phyloP scores from a whole-genome alignment of 2,329 filamentous ascomycete species.

The Escovopsis sp. region DNA sequence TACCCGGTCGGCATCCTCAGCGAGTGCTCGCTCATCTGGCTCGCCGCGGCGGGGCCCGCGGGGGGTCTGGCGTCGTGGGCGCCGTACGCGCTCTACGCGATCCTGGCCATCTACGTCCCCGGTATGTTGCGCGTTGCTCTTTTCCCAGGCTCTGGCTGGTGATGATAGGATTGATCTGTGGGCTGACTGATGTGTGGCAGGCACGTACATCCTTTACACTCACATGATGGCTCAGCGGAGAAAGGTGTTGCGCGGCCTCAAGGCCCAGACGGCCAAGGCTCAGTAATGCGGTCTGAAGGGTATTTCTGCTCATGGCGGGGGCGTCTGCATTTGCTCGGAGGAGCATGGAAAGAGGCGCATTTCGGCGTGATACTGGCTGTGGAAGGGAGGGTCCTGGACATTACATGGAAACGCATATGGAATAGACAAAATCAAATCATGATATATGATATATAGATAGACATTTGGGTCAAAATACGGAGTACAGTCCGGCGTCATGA shows the following conservation, averaged over 20 bases:
- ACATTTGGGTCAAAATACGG: no score
- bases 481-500: no score
- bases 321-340: no score
- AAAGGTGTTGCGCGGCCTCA: conserved; percentile 58
- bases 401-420: no score
- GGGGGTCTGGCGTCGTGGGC: conserved; percentile 29
- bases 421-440: no score
- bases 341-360: no score
- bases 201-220: conserved; percentile 72
- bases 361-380: no score
- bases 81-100: conserved; percentile 45
- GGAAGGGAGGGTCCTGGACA: no score
- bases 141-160: not conserved
- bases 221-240: conserved; percentile 88
- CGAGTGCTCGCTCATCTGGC: conserved; percentile 70
- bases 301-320: no score
- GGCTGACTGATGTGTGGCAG: conserved; percentile 18
- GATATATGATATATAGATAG: no score
- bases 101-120: conserved; percentile 66
- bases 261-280: conserved; percentile 29
- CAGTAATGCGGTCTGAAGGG: conserved; percentile 13
- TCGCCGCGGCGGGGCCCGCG: conserved; percentile 45
- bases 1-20: conserved; percentile 86
- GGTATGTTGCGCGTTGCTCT: conserved; percentile 34
- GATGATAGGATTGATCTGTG: not conserved